Evolutionary conservation across 2,329 filamentous ascomycete species (phyloP).

Genomic region (Penicillium hesseltinei): DNA sequence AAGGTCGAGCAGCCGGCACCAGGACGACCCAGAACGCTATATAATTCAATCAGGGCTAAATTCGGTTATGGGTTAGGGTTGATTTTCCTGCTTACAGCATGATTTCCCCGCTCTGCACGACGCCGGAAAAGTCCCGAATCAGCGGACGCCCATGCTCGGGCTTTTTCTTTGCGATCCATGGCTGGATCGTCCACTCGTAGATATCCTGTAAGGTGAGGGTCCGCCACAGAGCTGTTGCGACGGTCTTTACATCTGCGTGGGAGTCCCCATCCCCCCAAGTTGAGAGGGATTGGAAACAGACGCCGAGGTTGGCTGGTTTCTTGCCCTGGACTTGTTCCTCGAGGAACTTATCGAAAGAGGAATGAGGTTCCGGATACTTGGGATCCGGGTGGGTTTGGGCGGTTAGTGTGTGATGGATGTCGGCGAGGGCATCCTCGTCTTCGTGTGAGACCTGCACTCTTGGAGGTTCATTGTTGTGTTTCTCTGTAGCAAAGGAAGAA

Average conservation of each 20-base stretch:
- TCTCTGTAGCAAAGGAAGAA: slow-evolving; percentile 19
- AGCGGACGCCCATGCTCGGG: slow-evolving; percentile 51
- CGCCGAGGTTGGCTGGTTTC: slow-evolving; percentile 69
- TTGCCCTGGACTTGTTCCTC: slow-evolving; percentile 64
- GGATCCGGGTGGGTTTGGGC: slow-evolving; percentile 13
- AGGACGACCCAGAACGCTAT: slow-evolving; percentile 61
- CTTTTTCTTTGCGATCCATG: slow-evolving; percentile 44
- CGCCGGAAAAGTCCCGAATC: slow-evolving; percentile 64
- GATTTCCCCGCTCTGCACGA: slow-evolving; percentile 65
- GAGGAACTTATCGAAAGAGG: slow-evolving; percentile 67
- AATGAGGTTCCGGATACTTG: slow-evolving; percentile 48
- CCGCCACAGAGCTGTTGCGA: slow-evolving; percentile 69
- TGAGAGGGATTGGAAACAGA: slow-evolving; percentile 69
- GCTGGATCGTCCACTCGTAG: slow-evolving; percentile 55
- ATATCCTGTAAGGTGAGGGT: slow-evolving; percentile 72
- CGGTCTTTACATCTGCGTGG: slow-evolving; percentile 62
- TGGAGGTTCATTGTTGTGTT: slow-evolving; percentile 13
- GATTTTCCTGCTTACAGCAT: slow-evolving; percentile 47
- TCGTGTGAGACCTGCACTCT: slow-evolving; percentile 30
- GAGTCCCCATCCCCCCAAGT: slow-evolving; percentile 66
- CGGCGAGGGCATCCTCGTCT: slow-evolving; percentile 32
- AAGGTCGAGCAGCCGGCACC: slow-evolving; percentile 72
- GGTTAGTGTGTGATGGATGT: slow-evolving; percentile 34
- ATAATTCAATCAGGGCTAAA: not conserved
- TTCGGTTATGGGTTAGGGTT: not conserved